Percentiles rank a stretch among this genome's conserved stretches.
These are phyloP conservation scores for Erysiphe neolycopersici DNA, from an alignment of 2,329 filamentous ascomycete species.

Conservation along the genomic window DNA sequence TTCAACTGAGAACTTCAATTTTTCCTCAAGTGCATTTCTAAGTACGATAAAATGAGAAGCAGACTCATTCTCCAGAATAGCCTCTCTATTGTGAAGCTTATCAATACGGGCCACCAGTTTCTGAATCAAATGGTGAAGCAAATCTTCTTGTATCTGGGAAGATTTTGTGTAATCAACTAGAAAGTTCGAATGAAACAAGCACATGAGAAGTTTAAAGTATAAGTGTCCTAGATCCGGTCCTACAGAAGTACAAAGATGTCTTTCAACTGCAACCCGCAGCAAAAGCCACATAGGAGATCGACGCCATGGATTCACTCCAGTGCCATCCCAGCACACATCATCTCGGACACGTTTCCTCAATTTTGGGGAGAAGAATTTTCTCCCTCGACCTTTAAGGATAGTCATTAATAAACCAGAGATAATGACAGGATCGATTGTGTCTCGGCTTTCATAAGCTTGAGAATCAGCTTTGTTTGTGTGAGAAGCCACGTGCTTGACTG, in stretches of 20 bases:
- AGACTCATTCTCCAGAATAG: background rate
- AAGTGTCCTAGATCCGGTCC: constrained; percentile 17
- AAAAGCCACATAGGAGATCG: constrained; percentile 34
- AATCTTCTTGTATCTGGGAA: background rate
- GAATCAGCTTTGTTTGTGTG: constrained; percentile 23
- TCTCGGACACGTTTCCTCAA: constrained; percentile 34
- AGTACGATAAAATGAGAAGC: background rate
- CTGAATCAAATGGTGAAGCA: background rate
- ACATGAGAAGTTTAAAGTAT: constrained; percentile 32
- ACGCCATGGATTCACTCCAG: constrained; percentile 30
- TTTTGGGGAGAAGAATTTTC: constrained; percentile 12
- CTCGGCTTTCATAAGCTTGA: constrained; percentile 24
- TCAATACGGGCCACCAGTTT: background rate
- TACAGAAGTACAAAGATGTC: constrained; percentile 19
- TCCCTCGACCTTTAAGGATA: constrained; percentile 27
- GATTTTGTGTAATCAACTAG: constrained; percentile 10
- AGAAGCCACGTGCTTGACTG: constrained; percentile 24
- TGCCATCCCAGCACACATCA: constrained; percentile 21
- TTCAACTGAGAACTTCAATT: background rate
- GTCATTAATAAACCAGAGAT: constrained; percentile 33
- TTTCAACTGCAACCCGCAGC: constrained; percentile 28
- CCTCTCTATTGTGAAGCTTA: background rate
- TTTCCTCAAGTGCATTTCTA: background rate
- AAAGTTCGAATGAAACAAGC: constrained; percentile 19
- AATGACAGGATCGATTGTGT: constrained; percentile 28